Percentiles rank a stretch among this genome's conserved stretches.
phyloP scores from a whole-genome alignment of 164 flowering plant genomes.

The Brasenia schreberi region DNA sequence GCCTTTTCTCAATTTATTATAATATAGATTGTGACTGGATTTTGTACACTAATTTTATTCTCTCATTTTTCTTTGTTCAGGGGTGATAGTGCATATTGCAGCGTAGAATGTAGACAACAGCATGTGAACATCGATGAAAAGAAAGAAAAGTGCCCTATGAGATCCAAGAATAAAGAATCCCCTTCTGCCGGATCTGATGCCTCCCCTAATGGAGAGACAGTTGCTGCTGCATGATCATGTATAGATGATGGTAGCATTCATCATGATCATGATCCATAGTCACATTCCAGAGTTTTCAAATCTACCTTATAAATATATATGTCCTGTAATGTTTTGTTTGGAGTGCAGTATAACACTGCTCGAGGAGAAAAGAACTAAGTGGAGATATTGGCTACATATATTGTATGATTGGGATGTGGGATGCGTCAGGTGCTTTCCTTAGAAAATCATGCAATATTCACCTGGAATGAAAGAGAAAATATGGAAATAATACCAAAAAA shows the following conservation, averaged over 20 bases:
- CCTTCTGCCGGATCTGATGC: constrained; percentile 12
- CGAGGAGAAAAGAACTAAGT: not conserved
- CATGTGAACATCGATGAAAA: constrained; percentile 50
- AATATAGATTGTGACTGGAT: too few species aligned
- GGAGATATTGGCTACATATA: not conserved
- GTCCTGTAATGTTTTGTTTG: not conserved
- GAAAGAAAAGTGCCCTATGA: constrained; percentile 34
- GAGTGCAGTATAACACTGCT: not conserved
- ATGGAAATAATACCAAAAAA: not conserved
- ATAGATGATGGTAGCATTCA: not conserved
- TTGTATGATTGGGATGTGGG: too few species aligned
- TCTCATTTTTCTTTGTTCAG: constrained; percentile 11
- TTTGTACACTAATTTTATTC: too few species aligned
- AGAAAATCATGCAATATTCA: not conserved
- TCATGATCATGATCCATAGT: not conserved
- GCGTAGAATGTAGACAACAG: constrained; percentile 50
- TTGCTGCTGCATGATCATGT: constrained; percentile 11
- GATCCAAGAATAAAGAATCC: constrained; percentile 21
- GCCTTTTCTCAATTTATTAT: too few species aligned
- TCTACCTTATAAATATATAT: not conserved
- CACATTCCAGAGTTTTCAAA: not conserved
- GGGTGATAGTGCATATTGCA: constrained; percentile 58
- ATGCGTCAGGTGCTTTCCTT: not conserved
- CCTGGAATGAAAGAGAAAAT: not conserved
- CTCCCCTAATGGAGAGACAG: constrained; percentile 25